Conservation (phyloP, 306 rosid species). For the Cicer yamashitae region DNA sequence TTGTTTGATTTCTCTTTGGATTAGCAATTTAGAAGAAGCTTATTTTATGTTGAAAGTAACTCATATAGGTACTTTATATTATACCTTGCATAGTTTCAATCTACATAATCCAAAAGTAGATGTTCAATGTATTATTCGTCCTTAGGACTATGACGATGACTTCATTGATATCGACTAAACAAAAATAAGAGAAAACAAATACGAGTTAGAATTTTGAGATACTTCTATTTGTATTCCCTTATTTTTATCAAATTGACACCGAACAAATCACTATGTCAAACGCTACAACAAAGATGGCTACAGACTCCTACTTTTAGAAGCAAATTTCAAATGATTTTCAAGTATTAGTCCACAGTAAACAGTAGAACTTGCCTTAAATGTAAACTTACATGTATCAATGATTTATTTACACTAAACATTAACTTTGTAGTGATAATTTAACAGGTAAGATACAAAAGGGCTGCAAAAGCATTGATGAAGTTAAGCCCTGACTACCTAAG, state of each 20-base stretch:
- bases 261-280: neutral
- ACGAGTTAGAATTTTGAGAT: neutral
- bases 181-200: neutral
- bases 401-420: neutral
- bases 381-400: neutral
- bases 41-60: neutral
- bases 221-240: neutral
- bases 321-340: neutral
- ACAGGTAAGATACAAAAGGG: slow-evolving; percentile 87
- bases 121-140: neutral
- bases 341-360: too few species aligned
- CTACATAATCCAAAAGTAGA: neutral
- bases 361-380: neutral
- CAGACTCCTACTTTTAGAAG: neutral
- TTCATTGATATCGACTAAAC: neutral
- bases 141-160: neutral
- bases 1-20: neutral
- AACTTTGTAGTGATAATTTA: slow-evolving; percentile 3
- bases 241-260: neutral
- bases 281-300: neutral
- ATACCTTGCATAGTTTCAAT: neutral
- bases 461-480: slow-evolving; percentile 87
- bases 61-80: neutral
- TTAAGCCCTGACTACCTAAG: slow-evolving; percentile 78
- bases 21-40: neutral